These are phyloP conservation scores for Sphagnum contortum DNA, from an alignment of 225 moss, liverwort and hornwort genomes.

Conservation along the genomic window DNA sequence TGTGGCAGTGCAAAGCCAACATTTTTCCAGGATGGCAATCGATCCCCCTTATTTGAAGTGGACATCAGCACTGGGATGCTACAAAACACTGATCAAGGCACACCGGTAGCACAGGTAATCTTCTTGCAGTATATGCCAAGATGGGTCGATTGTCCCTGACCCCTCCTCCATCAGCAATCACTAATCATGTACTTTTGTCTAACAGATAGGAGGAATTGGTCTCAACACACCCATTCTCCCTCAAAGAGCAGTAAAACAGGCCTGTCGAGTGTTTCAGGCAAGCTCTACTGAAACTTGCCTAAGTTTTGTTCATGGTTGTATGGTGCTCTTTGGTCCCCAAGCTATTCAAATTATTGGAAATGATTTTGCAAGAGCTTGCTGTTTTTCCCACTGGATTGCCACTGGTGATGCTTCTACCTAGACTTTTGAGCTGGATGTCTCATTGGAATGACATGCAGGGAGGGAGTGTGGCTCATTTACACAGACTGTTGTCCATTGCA, in stretches of 20 bases:
- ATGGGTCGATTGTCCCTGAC: too few species aligned
- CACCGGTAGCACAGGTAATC: slow-evolving; percentile 77
- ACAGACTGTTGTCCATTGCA: too few species aligned
- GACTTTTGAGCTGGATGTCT: too few species aligned
- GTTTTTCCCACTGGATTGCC: too few species aligned
- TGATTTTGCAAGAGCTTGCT: too few species aligned
- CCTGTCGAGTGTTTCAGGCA: slow-evolving; percentile 92
- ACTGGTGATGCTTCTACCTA: too few species aligned
- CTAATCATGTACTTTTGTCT: slow-evolving; percentile 1
- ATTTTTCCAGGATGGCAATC: slow-evolving; percentile 84
- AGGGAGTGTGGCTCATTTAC: too few species aligned
- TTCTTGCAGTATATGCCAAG: neutral
- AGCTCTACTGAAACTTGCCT: slow-evolving; percentile 1
- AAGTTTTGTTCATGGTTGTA: too few species aligned
- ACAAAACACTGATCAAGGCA: slow-evolving; percentile 81
- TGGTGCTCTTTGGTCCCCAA: too few species aligned
- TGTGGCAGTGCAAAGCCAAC: slow-evolving; percentile 65
- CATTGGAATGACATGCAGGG: too few species aligned
- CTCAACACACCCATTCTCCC: slow-evolving; percentile 16
- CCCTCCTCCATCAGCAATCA: neutral
- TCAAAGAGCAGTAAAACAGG: slow-evolving; percentile 25
- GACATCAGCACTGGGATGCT: slow-evolving; percentile 77
- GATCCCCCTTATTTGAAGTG: slow-evolving; percentile 86
- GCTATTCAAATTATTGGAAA: too few species aligned
- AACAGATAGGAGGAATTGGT: slow-evolving; percentile 58